Conservation (phyloP, 768 basidiomycete genomes). For the Leucosporidium scottii region DNA sequence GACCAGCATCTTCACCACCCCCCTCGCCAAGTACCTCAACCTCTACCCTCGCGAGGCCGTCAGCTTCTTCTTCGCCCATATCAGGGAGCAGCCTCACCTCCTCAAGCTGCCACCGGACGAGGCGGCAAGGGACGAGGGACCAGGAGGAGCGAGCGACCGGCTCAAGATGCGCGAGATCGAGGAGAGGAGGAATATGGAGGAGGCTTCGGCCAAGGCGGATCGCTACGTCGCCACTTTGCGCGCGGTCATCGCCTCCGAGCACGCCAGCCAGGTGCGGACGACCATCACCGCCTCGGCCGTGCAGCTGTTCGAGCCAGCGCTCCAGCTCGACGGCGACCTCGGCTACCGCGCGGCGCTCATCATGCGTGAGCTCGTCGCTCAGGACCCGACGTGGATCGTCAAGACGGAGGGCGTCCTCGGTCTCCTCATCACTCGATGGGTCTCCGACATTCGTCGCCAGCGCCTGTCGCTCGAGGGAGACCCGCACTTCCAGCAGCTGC, state of each 20-base stretch:
- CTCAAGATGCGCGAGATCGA: constrained; percentile 54
- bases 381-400: constrained; percentile 64
- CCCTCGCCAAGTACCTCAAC: constrained; percentile 81
- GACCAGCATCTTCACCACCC: constrained; percentile 84
- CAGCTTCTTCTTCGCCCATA: constrained; percentile 63
- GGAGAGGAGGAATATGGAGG: constrained; percentile 48
- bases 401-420: constrained; percentile 50
- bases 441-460: constrained; percentile 27
- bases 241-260: constrained; percentile 35
- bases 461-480: constrained; percentile 31
- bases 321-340: constrained; percentile 37
- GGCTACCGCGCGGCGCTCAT: constrained; percentile 60
- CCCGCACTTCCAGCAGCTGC: constrained; percentile 37
- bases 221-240: constrained; percentile 47
- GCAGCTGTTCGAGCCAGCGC: constrained; percentile 42
- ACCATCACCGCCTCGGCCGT: constrained; percentile 41
- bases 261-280: constrained; percentile 52
- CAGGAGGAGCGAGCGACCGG: too few relatives aligned
- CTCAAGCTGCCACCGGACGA: too few relatives aligned
- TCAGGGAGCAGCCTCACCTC: too few relatives aligned
- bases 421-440: constrained; percentile 32
- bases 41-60: constrained; percentile 80
- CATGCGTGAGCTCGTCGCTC: constrained; percentile 63
- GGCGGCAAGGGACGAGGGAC: too few relatives aligned
- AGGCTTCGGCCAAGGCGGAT: constrained; percentile 37